phyloP scores from a whole-genome alignment of 306 rosid species.

The Prosopis cineraria region DNA sequence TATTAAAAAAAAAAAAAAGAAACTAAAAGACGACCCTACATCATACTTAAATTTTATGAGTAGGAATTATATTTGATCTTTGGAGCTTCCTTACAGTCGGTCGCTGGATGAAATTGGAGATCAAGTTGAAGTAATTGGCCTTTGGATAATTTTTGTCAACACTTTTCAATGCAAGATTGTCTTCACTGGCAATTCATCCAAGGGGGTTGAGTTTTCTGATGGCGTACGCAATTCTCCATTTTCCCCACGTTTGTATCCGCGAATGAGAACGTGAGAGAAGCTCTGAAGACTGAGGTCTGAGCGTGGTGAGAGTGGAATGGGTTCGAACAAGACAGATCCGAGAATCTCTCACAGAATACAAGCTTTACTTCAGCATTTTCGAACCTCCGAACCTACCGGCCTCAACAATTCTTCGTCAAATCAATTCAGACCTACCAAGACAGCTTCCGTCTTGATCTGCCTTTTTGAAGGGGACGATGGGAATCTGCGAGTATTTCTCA shows the following conservation, averaged over 20 bases:
- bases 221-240: too few relatives aligned
- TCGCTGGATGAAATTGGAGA: background rate
- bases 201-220: too few relatives aligned
- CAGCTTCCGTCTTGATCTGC: conserved; percentile 77
- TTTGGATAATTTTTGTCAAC: too few relatives aligned
- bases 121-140: background rate
- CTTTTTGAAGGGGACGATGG: conserved; percentile 53
- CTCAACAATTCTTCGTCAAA: conserved; percentile 15
- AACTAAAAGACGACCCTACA: too few relatives aligned
- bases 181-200: background rate
- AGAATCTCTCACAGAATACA: conserved; percentile 47
- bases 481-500: conserved; percentile 62
- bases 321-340: background rate
- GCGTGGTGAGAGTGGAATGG: conserved; percentile 27
- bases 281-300: too few relatives aligned
- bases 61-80: too few relatives aligned
- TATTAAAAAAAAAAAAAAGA: too few relatives aligned
- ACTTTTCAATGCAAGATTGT: background rate
- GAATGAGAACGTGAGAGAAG: too few relatives aligned
- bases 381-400: conserved; percentile 9
- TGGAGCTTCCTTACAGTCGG: too few relatives aligned
- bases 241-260: too few relatives aligned
- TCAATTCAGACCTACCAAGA: conserved; percentile 38
- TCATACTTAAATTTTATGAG: too few relatives aligned
- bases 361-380: conserved; percentile 48